Conservation (phyloP, 139 green algal species). For the Chlorella sp. region DNA sequence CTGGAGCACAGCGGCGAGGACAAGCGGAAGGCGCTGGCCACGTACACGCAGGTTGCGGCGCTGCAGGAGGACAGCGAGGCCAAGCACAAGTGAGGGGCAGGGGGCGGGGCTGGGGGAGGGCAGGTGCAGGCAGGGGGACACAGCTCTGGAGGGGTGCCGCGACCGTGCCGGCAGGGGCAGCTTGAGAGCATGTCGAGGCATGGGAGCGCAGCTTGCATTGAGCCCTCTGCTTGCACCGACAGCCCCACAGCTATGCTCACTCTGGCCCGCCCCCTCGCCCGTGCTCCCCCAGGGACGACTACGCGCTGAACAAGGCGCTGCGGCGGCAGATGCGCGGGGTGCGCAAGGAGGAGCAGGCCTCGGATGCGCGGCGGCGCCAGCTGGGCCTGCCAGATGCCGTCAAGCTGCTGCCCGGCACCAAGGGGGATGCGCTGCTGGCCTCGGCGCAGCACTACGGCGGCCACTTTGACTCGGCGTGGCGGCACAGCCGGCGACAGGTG, state of each 20-base stretch:
- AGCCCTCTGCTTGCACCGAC: neutral
- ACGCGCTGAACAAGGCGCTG: slow-evolving; percentile 49
- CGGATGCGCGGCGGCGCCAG: slow-evolving; percentile 41
- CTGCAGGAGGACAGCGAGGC: slow-evolving; percentile 48
- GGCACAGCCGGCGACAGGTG: slow-evolving; percentile 36
- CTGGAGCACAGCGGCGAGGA: slow-evolving; percentile 58
- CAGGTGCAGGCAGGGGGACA: neutral
- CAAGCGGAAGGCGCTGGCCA: slow-evolving; percentile 33
- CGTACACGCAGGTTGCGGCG: slow-evolving; percentile 38
- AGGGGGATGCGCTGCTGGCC: slow-evolving; percentile 57
- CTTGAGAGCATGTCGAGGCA: neutral
- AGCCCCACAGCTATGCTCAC: neutral
- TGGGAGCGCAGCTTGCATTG: neutral
- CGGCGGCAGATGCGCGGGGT: slow-evolving; percentile 29
- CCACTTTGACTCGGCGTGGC: slow-evolving; percentile 33
- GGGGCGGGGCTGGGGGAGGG: neutral
- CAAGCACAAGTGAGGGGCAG: slow-evolving; percentile 29
- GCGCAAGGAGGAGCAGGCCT: slow-evolving; percentile 50
- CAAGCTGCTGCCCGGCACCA: slow-evolving; percentile 60
- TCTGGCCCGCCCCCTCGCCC: too few relatives aligned
- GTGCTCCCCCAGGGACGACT: slow-evolving; percentile 38
- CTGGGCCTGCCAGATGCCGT: slow-evolving; percentile 72
- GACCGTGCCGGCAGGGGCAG: neutral
- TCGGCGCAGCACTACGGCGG: slow-evolving; percentile 45
- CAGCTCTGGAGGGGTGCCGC: too few relatives aligned